A percentile compares a stretch with the other conserved stretches of the same genome.
Conservation (phyloP, 169 alveolate species). For the Plasmodium vinckei region DNA sequence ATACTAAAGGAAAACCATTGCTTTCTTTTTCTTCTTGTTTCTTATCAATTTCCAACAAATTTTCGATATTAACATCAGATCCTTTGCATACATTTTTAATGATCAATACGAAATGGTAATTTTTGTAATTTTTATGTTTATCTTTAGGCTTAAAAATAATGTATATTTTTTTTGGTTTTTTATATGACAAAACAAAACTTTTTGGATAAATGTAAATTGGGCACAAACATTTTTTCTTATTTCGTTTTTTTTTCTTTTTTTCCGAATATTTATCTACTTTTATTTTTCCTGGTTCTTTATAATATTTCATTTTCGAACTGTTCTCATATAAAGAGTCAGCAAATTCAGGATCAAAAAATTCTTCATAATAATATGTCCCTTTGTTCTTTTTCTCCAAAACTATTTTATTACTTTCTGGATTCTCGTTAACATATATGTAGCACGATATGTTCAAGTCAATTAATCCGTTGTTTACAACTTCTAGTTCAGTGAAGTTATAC, state of each 20-base stretch:
- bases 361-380: constrained; percentile 49
- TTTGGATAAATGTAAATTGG: constrained; percentile 65
- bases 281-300: neutral
- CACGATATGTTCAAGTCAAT: constrained; percentile 45
- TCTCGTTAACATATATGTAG: constrained; percentile 25
- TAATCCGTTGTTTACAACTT: constrained; percentile 56
- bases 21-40: constrained; percentile 14
- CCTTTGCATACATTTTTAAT: constrained; percentile 44
- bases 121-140: constrained; percentile 53
- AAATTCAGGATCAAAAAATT: constrained; percentile 21
- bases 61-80: constrained; percentile 28
- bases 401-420: constrained; percentile 8
- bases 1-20: constrained; percentile 43
- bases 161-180: constrained; percentile 29
- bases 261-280: neutral
- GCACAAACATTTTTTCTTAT: constrained; percentile 17
- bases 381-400: constrained; percentile 22
- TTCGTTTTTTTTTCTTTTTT: constrained; percentile 7
- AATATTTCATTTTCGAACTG: neutral
- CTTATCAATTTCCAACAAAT: constrained; percentile 38
- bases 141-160: constrained; percentile 56
- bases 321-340: constrained; percentile 27
- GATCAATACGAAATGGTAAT: constrained; percentile 41
- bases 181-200: constrained; percentile 32
- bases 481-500: constrained; percentile 39